Evolutionary conservation across 768 basidiomycete species (phyloP), one percentile per base, ranked within the genome.

Genomic region (Clavulina sp.): DNA sequence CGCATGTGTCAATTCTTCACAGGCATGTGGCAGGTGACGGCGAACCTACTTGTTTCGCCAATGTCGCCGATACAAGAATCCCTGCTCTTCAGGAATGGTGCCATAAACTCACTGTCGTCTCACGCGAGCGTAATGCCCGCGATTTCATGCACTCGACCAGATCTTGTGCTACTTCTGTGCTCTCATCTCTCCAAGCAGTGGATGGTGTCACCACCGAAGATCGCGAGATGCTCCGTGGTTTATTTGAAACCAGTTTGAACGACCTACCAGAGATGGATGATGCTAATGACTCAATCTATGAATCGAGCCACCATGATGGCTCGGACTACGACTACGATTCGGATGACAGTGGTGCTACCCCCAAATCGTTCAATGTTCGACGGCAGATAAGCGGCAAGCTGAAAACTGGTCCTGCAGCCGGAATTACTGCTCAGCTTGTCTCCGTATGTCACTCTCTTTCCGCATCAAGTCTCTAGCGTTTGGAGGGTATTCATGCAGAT

Each of bases 1-100:
- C n/a, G 33, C 31, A 31, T 18, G 47, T n/a, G 29, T 23, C n/a
- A 7, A 19, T 38, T 38, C 19, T 52, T 24, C 30, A 18, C 48
- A 76, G 77, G 16, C 75, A 78, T 64, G 71, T 76, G 26, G 72
- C 72, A 58, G 77, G 77, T 26, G 77, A 80, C 51, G 77, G 77
- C 16, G 71, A 71, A 21, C 69, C 76, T 1, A 61, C 71, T 0
- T 77, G 75, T 57, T 78, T 77, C 62, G 66, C 70, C 40, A 69
- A 71, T 51, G 57, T 68, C n/a, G 60, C 68, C 6, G 71, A 78
- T 54, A 77, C 75, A 4, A 72, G 73, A 3, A 70, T 79, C 38
- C 77, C 77, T 4, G 72, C 64, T 5, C 63, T 80, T 1, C 77
- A 75, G 57, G 52, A 66, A 48, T 78, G 76, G 77, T 78, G 76